Conservation (phyloP, 225 moss, liverwort and hornwort genomes). For the Thuidium tamariscinum region DNA sequence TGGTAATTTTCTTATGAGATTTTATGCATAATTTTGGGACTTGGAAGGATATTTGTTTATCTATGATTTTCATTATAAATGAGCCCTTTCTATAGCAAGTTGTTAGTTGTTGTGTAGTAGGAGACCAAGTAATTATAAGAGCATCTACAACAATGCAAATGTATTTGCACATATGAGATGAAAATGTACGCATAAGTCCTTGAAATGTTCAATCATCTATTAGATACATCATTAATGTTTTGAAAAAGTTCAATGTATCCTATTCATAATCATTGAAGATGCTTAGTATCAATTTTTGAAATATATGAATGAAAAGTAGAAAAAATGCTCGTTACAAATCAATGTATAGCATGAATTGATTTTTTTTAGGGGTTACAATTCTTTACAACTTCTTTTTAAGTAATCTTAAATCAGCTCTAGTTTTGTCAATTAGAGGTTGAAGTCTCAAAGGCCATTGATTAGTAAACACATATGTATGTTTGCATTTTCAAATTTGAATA, state of each 20-base stretch:
- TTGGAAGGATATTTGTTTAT: neutral
- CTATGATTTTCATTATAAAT: neutral
- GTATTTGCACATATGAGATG: neutral
- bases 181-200: accelerated
- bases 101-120: too few species aligned
- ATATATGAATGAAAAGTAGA: neutral
- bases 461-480: neutral
- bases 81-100: neutral
- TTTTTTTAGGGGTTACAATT: neutral
- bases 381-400: neutral
- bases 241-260: neutral
- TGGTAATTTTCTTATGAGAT: neutral
- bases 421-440: neutral
- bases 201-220: neutral
- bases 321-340: neutral
- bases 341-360: too few species aligned
- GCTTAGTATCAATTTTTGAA: neutral
- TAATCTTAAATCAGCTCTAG: neutral
- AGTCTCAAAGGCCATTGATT: neutral
- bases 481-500: neutral
- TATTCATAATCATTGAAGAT: neutral
- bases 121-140: neutral
- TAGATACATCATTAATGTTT: neutral
- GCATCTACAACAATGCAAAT: neutral
- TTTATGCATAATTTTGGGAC: neutral